These are phyloP conservation scores for Boletus rubescentipes DNA, from an alignment of 768 basidiomycete species.

Conservation along the genomic window DNA sequence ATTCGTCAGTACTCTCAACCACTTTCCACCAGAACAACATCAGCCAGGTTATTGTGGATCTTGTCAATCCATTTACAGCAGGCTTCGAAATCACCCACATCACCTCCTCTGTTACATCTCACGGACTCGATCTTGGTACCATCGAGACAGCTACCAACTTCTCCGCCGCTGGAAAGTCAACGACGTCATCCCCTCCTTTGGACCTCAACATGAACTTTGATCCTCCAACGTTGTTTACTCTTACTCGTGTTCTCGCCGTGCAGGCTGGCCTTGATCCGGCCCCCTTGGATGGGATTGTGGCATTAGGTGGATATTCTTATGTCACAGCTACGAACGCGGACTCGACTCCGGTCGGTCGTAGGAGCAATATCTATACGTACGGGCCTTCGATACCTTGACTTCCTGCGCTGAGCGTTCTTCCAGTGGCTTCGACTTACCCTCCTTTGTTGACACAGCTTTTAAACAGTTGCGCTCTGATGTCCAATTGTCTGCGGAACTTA, in stretches of 20 bases:
- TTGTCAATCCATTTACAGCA: conserved; percentile 69
- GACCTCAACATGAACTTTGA: conserved; percentile 67
- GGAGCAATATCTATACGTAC: conserved; percentile 55
- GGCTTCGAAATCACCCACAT: conserved; percentile 57
- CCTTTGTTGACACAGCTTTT: conserved; percentile 66
- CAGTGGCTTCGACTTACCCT: conserved; percentile 62
- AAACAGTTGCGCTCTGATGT: conserved; percentile 63
- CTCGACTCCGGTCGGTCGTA: conserved; percentile 32
- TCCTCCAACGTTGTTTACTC: conserved; percentile 64
- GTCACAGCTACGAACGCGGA: conserved; percentile 36
- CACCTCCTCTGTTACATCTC: conserved; percentile 57
- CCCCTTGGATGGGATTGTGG: conserved; percentile 66
- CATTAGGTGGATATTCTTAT: conserved; percentile 66
- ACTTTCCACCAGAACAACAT: conserved; percentile 64
- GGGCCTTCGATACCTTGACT: not conserved
- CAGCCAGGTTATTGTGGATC: conserved; percentile 58
- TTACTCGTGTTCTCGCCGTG: conserved; percentile 65
- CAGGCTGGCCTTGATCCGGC: conserved; percentile 58
- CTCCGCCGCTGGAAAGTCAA: conserved; percentile 48
- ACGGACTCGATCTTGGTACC: conserved; percentile 60
- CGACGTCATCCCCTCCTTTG: conserved; percentile 56
- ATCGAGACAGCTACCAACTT: conserved; percentile 57
- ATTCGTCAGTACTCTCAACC: conserved; percentile 52
- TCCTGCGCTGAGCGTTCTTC: not conserved
- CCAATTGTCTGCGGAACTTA: conserved; percentile 50